phyloP scores from a whole-genome alignment of 2,329 filamentous ascomycete species.

The Cladosporium cucumerinum region DNA sequence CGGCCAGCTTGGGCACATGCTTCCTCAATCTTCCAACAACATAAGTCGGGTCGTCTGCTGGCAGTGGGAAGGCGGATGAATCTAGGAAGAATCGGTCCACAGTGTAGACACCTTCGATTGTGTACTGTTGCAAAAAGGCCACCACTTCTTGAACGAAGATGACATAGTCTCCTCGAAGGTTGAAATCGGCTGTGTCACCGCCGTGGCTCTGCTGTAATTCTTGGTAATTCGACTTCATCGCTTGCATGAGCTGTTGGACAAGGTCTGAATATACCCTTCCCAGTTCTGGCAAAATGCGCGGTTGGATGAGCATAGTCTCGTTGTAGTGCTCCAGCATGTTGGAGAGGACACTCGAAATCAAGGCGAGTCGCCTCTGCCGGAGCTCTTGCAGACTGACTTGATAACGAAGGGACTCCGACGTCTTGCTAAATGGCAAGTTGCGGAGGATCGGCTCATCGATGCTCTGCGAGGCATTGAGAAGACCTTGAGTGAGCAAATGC shows the following conservation, averaged over 20 bases:
- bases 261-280: constrained; percentile 50
- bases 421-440: constrained; percentile 56
- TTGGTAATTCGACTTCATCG: constrained; percentile 60
- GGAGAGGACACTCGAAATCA: constrained; percentile 55
- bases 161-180: constrained; percentile 54
- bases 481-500: constrained; percentile 52
- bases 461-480: constrained; percentile 47
- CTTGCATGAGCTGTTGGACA: constrained; percentile 55
- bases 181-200: constrained; percentile 21
- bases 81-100: constrained; percentile 60
- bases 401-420: constrained; percentile 38
- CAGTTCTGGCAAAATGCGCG: constrained; percentile 33
- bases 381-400: constrained; percentile 53
- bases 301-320: constrained; percentile 30
- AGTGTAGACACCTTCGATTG: constrained; percentile 51
- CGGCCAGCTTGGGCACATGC: constrained; percentile 53
- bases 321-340: constrained; percentile 57
- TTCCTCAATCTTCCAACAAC: constrained; percentile 59
- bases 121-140: constrained; percentile 59
- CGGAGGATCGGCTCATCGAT: constrained; percentile 46
- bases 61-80: constrained; percentile 58
- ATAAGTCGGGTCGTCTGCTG: constrained; percentile 58
- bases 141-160: constrained; percentile 60
- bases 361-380: constrained; percentile 50
- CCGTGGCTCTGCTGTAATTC: constrained; percentile 42